These are phyloP conservation scores for Panicum miliaceum DNA, from an alignment of 176 grass and related monocot genomes.

Conservation along the genomic window DNA sequence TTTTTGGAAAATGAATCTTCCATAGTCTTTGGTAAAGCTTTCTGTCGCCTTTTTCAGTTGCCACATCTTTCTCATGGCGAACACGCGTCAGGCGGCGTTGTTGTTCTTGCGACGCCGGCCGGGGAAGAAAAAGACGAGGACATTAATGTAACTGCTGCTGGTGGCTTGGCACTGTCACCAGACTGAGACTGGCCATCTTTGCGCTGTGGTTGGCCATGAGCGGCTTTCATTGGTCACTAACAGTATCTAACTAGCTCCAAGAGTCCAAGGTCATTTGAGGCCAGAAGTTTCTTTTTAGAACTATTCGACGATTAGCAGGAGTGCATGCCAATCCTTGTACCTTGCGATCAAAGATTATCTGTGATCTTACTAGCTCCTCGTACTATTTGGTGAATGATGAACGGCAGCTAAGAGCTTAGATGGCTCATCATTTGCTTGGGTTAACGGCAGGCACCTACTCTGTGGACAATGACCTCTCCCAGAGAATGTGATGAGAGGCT, in stretches of 20 bases:
- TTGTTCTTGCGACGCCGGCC: neutral
- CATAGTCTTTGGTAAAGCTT: conserved; percentile 23
- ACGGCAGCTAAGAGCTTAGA: neutral
- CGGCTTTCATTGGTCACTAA: neutral
- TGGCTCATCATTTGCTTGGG: neutral
- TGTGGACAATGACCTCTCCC: conserved; percentile 13
- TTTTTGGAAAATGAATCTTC: neutral
- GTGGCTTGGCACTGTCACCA: conserved; percentile 34
- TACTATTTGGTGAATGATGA: neutral
- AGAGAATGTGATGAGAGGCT: conserved; percentile 12
- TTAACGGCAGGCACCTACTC: conserved; percentile 20
- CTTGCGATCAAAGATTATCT: neutral
- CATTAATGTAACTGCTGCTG: conserved; percentile 4
- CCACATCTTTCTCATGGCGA: conserved; percentile 38
- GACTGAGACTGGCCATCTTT: neutral
- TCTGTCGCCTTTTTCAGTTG: conserved; percentile 26
- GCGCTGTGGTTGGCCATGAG: neutral
- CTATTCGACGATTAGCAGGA: neutral
- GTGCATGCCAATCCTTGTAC: neutral
- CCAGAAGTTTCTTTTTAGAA: neutral
- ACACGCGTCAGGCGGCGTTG: neutral
- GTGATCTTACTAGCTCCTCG: neutral
- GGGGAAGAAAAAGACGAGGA: neutral
- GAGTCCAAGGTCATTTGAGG: neutral
- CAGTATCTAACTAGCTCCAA: neutral